A percentile compares a stretch with the other conserved stretches of the same genome.
These are phyloP conservation scores for Turritis glabra DNA, from an alignment of 345 rosid species.

Conservation along the genomic window DNA sequence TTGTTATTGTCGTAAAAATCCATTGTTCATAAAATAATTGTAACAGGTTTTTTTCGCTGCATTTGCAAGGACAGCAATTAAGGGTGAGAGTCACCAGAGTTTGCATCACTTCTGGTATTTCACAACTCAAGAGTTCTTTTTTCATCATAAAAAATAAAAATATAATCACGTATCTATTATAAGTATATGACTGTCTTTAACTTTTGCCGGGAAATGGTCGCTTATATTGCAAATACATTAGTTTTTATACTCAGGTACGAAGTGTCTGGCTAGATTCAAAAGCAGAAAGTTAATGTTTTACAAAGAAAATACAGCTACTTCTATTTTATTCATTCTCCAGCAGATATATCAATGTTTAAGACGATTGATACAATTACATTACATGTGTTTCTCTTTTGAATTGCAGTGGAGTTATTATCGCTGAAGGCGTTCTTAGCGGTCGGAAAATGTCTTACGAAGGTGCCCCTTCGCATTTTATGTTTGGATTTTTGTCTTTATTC, in stretches of 20 bases:
- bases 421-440: slow-evolving; percentile 68
- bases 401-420: slow-evolving; percentile 90
- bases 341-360: neutral
- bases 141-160: neutral
- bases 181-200: neutral
- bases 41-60: slow-evolving; percentile 62
- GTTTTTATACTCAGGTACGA: slow-evolving; percentile 85
- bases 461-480: slow-evolving; percentile 26
- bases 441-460: slow-evolving; percentile 48
- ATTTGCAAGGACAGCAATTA: slow-evolving; percentile 86
- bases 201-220: slow-evolving; percentile 85
- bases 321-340: neutral
- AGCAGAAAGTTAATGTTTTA: no score
- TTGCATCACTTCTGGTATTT: slow-evolving; percentile 89
- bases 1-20: neutral
- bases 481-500: neutral
- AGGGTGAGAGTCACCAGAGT: slow-evolving; percentile 87
- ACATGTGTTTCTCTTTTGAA: slow-evolving; percentile 31
- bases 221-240: slow-evolving; percentile 90
- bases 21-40: neutral
- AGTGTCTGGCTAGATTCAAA: slow-evolving; percentile 13
- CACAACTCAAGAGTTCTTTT: slow-evolving; percentile 3
- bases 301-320: no score
- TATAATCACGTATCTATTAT: slow-evolving; percentile 37
- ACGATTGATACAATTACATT: slow-evolving; percentile 1